Base-by-base conservation (phyloP, 441 rosid genomes). In the Dalechampia spathulata region DNA sequence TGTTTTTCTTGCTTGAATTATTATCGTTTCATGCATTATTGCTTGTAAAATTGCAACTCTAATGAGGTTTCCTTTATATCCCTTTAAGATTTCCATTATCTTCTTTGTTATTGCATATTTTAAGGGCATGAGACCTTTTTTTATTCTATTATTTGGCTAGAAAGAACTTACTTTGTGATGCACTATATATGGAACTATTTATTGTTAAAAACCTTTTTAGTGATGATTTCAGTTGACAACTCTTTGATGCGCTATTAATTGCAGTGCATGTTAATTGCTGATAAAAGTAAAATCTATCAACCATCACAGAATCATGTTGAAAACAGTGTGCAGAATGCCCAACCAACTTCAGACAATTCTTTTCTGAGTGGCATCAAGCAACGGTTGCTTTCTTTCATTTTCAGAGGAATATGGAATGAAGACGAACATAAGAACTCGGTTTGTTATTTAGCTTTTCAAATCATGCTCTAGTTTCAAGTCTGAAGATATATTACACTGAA, bases 281-380 rank as follows among this genome's bases (percentile, higher is more conserved):
- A 88, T 55, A 74, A 66, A 71, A 70, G 62, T 61, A 78, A 75
- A 63, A 70, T 64, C 62, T 75, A 82, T 52, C 79, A 67, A 66
- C 58, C 67, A 26, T 40, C 75, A 57, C 77, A 62, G 59, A 76
- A 66, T 64, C 75, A 58, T 55, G 66, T 46, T 34, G 85, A 78
- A 53, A 79, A 75, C 64, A 68, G 66, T 64, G 50, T 72, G 55
- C 74, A 64, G 41, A 62, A 50, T 43, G 69, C 54, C 52, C 90
- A 74, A 62, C 74, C 76, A n/a, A 67, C 52, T 76, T 36, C 68
- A 57, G 78, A 72, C 41, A 72, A 58, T 63, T 55, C 72, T 54
- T 82, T 87, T 73, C 76, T 93, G 61, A 79, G 80, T 73, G 96
- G 97, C 54, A 75, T 93, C 60, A 93, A 93, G 73, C 97, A 90